Evolutionary conservation across 768 basidiomycete species (phyloP).

Genomic region (Steccherinum ochraceum): DNA sequence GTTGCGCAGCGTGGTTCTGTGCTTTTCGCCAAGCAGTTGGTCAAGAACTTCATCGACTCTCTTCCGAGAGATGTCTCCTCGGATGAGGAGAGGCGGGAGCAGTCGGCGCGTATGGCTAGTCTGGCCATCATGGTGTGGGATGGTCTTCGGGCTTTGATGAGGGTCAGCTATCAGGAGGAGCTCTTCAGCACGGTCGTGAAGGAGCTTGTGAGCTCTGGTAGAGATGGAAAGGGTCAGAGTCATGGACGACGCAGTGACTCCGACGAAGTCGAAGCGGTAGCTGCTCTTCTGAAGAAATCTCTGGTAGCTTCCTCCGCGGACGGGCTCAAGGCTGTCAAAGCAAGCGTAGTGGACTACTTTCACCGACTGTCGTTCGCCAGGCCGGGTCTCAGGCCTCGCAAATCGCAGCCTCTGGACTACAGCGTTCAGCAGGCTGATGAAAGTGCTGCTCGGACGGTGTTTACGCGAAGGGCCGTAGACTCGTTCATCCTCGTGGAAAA

Average conservation of each 20-base stretch:
- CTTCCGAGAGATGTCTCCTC: not conserved
- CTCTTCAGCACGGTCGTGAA: not conserved
- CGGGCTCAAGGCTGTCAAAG: not conserved
- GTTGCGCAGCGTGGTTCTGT: not conserved
- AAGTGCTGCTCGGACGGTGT: not conserved
- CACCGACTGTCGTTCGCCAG: not conserved
- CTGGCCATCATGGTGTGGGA: not conserved
- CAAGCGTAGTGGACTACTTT: not conserved
- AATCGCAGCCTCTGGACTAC: too few species aligned
- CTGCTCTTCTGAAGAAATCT: not conserved
- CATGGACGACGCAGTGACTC: not conserved
- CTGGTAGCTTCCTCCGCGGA: not conserved
- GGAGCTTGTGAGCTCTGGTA: too few species aligned
- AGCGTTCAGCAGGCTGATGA: not conserved
- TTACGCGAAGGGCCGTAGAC: not conserved
- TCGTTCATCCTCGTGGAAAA: not conserved
- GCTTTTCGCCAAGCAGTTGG: not conserved
- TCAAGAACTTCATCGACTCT: not conserved
- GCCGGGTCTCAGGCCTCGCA: not conserved
- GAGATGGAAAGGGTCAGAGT: not conserved
- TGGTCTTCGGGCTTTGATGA: not conserved
- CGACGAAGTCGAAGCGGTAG: not conserved
- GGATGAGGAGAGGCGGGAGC: not conserved
- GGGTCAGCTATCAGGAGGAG: not conserved
- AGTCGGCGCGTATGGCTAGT: not conserved